phyloP scores from a whole-genome alignment of 352 stramenopile genomes.

The Phytophthora brassicae region DNA sequence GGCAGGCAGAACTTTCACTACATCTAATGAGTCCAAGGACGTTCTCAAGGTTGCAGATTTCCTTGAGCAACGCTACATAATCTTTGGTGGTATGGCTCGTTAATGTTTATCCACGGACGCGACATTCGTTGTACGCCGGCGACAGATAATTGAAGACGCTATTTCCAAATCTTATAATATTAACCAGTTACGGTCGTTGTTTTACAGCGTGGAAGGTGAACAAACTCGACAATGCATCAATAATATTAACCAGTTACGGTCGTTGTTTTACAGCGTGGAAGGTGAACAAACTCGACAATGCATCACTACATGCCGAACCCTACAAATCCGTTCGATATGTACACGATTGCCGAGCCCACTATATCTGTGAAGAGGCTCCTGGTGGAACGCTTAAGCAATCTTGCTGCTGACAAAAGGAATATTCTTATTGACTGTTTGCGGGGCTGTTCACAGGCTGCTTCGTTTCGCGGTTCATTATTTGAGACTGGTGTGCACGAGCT shows the following conservation, averaged over 20 bases:
- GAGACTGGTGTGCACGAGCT: not conserved
- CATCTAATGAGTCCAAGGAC: too few relatives aligned
- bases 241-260: too few relatives aligned
- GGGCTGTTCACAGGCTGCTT: not conserved
- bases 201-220: not conserved
- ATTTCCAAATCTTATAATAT: too few relatives aligned
- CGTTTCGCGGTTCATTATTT: not conserved
- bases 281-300: not conserved
- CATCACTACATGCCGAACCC: not conserved
- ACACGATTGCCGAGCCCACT: not conserved
- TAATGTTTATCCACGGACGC: too few relatives aligned
- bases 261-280: not conserved
- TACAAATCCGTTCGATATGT: not conserved
- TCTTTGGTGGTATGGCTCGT: too few relatives aligned
- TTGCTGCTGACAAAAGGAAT: not conserved
- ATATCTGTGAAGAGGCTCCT: not conserved
- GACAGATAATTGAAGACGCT: too few relatives aligned
- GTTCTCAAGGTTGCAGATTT: too few relatives aligned
- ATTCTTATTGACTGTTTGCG: not conserved
- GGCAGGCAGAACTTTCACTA: too few relatives aligned
- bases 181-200: too few relatives aligned
- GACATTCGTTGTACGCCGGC: too few relatives aligned
- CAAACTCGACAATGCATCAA: not conserved
- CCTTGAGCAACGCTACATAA: too few relatives aligned
- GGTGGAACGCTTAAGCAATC: not conserved